Percentiles rank a stretch among this genome's conserved stretches.
These are phyloP conservation scores for Eremochloa ophiuroides DNA, from an alignment of 176 grass and related monocot genomes.

Conservation along the genomic window DNA sequence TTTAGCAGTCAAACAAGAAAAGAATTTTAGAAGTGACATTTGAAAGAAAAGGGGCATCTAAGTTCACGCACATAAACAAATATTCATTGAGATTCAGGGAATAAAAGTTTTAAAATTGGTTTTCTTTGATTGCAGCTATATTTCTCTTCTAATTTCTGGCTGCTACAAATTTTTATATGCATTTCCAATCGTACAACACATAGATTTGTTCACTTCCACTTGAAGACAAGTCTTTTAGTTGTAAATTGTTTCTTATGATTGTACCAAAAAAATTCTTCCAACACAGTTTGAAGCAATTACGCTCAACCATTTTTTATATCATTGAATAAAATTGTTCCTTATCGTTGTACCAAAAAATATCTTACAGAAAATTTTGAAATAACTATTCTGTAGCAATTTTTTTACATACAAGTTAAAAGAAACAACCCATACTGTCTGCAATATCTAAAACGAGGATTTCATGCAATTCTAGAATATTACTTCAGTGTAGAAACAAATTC, in stretches of 20 bases:
- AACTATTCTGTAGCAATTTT: not conserved
- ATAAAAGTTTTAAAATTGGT: not conserved
- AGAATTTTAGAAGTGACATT: not conserved
- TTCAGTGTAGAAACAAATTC: not conserved
- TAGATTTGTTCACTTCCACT: not conserved
- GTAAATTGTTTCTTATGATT: not conserved
- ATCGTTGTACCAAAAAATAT: not conserved
- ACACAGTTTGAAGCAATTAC: not conserved
- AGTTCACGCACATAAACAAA: slow-evolving; percentile 4
- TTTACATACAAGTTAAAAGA: not conserved
- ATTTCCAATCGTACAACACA: not conserved
- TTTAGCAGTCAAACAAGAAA: not conserved
- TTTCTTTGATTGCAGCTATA: not conserved
- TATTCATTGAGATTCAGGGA: not conserved
- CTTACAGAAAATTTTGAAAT: not conserved
- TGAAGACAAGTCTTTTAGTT: not conserved
- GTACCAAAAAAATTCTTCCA: not conserved
- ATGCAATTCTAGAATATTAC: not conserved
- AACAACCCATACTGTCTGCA: not conserved
- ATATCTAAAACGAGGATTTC: not conserved
- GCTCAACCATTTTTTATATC: not conserved
- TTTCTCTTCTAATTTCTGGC: not conserved
- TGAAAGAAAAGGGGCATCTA: not conserved
- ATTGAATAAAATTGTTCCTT: not conserved
- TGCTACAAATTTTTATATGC: not conserved